These are phyloP conservation scores for Skeletonema tropicum DNA, from an alignment of 108 stramenopile genomes.

Conservation along the genomic window DNA sequence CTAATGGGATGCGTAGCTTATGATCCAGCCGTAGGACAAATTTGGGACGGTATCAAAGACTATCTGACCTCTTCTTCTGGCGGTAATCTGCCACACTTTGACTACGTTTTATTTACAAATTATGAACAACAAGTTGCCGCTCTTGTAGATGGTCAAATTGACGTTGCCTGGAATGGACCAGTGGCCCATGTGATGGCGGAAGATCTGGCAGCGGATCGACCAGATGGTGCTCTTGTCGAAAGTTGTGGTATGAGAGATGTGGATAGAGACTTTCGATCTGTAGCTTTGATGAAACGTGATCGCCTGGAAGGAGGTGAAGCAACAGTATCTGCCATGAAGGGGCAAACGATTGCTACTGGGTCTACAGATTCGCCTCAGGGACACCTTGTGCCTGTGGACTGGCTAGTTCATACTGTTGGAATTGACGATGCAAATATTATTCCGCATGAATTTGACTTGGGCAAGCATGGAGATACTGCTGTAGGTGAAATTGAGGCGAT, in stretches of 20 bases:
- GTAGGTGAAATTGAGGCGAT: conserved; percentile 39
- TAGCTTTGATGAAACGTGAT: conserved; percentile 12
- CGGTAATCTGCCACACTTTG: conserved; percentile 14
- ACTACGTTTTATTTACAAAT: conserved; percentile 36
- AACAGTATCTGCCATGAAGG: not conserved
- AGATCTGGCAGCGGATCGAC: not conserved
- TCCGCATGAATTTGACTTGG: conserved; percentile 31
- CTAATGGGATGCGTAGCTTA: too few species aligned
- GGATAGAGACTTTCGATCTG: conserved; percentile 40
- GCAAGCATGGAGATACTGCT: conserved; percentile 52
- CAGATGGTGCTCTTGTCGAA: conserved; percentile 9
- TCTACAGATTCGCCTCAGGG: conserved; percentile 38
- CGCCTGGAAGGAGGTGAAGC: not conserved
- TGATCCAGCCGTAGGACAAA: conserved; percentile 8
- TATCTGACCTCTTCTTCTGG: conserved; percentile 8
- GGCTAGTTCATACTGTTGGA: conserved; percentile 5
- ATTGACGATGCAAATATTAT: conserved; percentile 1
- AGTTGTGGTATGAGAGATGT: conserved; percentile 45
- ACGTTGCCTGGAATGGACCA: conserved; percentile 47
- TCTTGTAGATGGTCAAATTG: conserved; percentile 27
- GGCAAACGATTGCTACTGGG: conserved; percentile 21
- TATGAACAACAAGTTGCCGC: conserved; percentile 40
- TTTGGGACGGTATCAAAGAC: conserved; percentile 22
- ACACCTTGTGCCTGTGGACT: conserved; percentile 35
- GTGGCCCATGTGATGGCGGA: conserved; percentile 47